phyloP scores from a whole-genome alignment of 2,329 filamentous ascomycete genomes.

The Graphiopsis chlorocephala region DNA sequence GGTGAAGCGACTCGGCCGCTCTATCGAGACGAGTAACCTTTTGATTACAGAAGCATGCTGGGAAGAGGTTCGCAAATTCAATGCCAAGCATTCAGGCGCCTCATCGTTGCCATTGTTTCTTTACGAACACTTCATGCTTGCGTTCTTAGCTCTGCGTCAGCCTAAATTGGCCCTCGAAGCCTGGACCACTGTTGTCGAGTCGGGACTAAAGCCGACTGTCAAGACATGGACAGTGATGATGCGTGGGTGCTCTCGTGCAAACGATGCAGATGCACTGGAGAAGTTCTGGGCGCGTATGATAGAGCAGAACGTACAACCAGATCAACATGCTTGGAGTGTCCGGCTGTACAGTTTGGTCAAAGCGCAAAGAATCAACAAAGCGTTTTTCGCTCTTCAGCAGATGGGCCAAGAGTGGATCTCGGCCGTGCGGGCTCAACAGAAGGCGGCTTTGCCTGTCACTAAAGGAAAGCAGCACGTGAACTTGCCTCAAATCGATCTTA shows the following conservation, averaged over 20 bases:
- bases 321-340: slow-evolving; percentile 66
- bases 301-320: slow-evolving; percentile 57
- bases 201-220: slow-evolving; percentile 58
- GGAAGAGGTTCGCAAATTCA: slow-evolving; percentile 18
- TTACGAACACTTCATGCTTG: slow-evolving; percentile 45
- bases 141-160: slow-evolving; percentile 46
- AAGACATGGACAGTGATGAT: slow-evolving; percentile 73
- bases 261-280: slow-evolving; percentile 60
- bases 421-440: slow-evolving; percentile 29
- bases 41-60: slow-evolving; percentile 21
- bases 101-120: slow-evolving; percentile 28
- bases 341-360: slow-evolving; percentile 65
- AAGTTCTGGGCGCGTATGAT: slow-evolving; percentile 66
- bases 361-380: slow-evolving; percentile 52
- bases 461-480: background rate
- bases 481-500: slow-evolving; percentile 15
- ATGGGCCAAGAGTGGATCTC: slow-evolving; percentile 62
- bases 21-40: slow-evolving; percentile 23
- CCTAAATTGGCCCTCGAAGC: slow-evolving; percentile 49
- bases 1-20: slow-evolving; percentile 22
- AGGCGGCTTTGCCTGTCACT: slow-evolving; percentile 5
- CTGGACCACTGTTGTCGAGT: slow-evolving; percentile 56
- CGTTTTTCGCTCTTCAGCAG: slow-evolving; percentile 63
- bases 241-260: slow-evolving; percentile 62
- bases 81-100: background rate